phyloP scores from a whole-genome alignment of 2,329 filamentous ascomycete genomes.

The Immersiporthe knoxdaviesiana region DNA sequence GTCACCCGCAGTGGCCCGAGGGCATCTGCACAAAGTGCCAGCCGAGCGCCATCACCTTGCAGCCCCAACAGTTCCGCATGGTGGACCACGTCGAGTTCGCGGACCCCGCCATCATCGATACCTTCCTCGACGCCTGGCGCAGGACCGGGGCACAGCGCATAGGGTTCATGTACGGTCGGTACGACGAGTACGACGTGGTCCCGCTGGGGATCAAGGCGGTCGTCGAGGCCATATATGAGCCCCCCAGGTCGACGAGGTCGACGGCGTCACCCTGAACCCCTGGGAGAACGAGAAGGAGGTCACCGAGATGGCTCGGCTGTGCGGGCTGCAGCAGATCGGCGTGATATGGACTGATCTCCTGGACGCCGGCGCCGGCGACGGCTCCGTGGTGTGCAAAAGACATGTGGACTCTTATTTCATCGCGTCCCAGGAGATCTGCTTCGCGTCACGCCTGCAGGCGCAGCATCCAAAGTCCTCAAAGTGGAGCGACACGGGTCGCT shows the following conservation, averaged over 20 bases:
- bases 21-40: slow-evolving; percentile 99
- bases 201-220: slow-evolving; percentile 93
- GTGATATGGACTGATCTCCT: slow-evolving; percentile 94
- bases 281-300: slow-evolving; percentile 87
- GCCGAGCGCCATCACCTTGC: slow-evolving; percentile 92
- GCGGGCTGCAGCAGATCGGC: slow-evolving; percentile 85
- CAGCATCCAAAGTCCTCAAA: slow-evolving; percentile 88
- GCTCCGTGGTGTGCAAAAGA: slow-evolving; percentile 89
- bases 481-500: slow-evolving; percentile 93
- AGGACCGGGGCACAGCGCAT: slow-evolving; percentile 81
- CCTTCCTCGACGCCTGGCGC: slow-evolving; percentile 91
- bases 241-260: slow-evolving; percentile 88
- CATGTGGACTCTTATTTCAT: slow-evolving; percentile 95
- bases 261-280: slow-evolving; percentile 81
- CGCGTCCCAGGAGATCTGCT: slow-evolving; percentile 88
- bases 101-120: slow-evolving; percentile 80
- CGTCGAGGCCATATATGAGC: slow-evolving; percentile 96
- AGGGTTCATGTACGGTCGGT: slow-evolving; percentile 89
- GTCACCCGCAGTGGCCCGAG: slow-evolving; percentile 90
- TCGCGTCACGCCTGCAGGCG: slow-evolving; percentile 85
- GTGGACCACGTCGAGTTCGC: slow-evolving; percentile 98
- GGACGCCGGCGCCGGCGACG: slow-evolving; percentile 79
- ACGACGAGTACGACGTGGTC: slow-evolving; percentile 88
- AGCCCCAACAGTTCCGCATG: slow-evolving; percentile 93
- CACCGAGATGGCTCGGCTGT: slow-evolving; percentile 77